Percentiles rank a stretch among this genome's conserved stretches.
phyloP scores from a whole-genome alignment of 148 eudicot species.

The Cornus kousa region DNA sequence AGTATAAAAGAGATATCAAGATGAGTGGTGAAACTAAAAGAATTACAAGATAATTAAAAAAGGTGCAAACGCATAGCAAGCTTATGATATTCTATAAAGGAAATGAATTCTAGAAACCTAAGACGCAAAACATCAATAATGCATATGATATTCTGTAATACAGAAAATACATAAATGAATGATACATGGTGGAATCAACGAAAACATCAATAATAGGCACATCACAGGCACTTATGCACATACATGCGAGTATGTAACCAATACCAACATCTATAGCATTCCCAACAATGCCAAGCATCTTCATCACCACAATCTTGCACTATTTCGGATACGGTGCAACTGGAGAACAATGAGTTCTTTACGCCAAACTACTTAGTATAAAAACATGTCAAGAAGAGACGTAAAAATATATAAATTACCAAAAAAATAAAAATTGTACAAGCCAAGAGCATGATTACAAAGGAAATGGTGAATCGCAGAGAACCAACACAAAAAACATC shows the following conservation, averaged over 20 bases:
- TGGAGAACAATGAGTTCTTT: constrained; percentile 31
- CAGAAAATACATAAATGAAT: too few relatives aligned
- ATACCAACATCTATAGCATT: too few relatives aligned
- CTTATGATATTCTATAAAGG: too few relatives aligned
- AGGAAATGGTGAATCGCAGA: constrained; percentile 6
- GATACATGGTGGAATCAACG: too few relatives aligned
- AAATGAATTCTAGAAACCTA: too few relatives aligned
- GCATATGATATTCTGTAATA: too few relatives aligned
- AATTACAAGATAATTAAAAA: constrained; percentile 8
- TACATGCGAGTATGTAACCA: background rate
- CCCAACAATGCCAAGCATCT: too few relatives aligned
- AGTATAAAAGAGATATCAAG: constrained; percentile 17
- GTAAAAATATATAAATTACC: background rate
- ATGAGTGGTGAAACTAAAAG: constrained; percentile 5
- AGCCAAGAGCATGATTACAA: background rate
- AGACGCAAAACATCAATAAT: too few relatives aligned
- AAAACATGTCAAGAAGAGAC: constrained; percentile 19
- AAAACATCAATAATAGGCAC: too few relatives aligned
- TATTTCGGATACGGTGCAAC: too few relatives aligned
- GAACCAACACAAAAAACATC: background rate
- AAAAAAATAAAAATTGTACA: background rate
- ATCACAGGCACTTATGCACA: background rate
- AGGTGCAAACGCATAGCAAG: background rate
- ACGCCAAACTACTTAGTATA: constrained; percentile 69
- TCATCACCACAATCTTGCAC: too few relatives aligned